A percentile compares a stretch with the other conserved stretches of the same genome.
phyloP scores from a whole-genome alignment of 176 grass and related monocot species.

The Cocos nucifera region DNA sequence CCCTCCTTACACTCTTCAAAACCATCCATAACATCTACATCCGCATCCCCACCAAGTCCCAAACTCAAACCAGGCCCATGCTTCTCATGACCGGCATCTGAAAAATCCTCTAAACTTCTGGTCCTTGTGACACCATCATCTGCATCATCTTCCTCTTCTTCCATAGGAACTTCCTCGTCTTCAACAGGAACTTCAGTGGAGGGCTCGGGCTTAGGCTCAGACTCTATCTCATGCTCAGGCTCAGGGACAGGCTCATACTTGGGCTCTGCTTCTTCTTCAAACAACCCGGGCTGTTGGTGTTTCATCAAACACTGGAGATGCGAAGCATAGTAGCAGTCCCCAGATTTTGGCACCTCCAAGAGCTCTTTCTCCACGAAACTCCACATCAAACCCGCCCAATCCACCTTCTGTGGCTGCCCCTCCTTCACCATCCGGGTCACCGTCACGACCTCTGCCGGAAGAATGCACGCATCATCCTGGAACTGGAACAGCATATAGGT shows the following conservation, averaged over 20 bases:
- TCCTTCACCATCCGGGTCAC: constrained; percentile 56
- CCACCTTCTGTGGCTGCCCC: constrained; percentile 57
- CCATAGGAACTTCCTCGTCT: constrained; percentile 29
- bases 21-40: constrained; percentile 12
- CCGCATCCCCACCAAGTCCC: constrained; percentile 22
- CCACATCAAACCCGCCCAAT: constrained; percentile 78
- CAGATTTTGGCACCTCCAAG: constrained; percentile 34
- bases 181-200: not conserved
- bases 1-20: constrained; percentile 34
- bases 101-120: constrained; percentile 23
- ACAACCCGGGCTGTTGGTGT: constrained; percentile 39
- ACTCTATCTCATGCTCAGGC: no score
- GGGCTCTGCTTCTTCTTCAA: constrained; percentile 9
- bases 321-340: constrained; percentile 51
- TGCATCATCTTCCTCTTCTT: constrained; percentile 18
- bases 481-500: constrained; percentile 50
- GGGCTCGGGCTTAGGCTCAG: no score
- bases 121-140: constrained; percentile 17
- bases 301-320: constrained; percentile 68
- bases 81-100: constrained; percentile 24
- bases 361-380: constrained; percentile 82
- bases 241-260: no score
- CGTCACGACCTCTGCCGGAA: constrained; percentile 50
- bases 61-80: constrained; percentile 34
- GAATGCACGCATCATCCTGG: constrained; percentile 52